Conservation (phyloP, 352 stramenopile genomes). For the Globisporangium yorkense region DNA sequence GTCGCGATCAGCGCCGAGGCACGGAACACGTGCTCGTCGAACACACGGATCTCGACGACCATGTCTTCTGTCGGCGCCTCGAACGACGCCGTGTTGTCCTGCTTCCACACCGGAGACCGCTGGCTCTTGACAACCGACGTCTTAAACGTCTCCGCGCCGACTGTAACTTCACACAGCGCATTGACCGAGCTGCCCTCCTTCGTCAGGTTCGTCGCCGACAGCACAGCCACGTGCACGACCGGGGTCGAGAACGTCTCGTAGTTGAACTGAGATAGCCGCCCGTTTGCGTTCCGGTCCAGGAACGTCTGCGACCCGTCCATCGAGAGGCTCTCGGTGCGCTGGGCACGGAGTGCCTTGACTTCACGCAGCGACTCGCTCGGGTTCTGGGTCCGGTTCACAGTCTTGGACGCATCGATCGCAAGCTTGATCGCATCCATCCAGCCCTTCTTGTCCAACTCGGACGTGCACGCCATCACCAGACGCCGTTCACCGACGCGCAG, state of each 20-base stretch:
- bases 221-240: conserved; percentile 70
- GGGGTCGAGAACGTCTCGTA: conserved; percentile 79
- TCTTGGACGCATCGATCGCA: conserved; percentile 80
- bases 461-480: conserved; percentile 82
- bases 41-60: conserved; percentile 80
- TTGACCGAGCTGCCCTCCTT: conserved; percentile 74
- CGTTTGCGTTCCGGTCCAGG: conserved; percentile 55
- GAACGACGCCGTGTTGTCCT: conserved; percentile 82
- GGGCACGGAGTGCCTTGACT: conserved; percentile 46
- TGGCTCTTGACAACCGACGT: conserved; percentile 78
- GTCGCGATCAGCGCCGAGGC: conserved; percentile 68
- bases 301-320: conserved; percentile 52
- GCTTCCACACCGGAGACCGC: conserved; percentile 80
- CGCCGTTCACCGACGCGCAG: conserved; percentile 69
- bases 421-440: conserved; percentile 87
- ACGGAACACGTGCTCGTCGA: conserved; percentile 79
- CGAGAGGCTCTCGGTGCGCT: conserved; percentile 63
- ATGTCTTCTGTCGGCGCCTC: conserved; percentile 72
- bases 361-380: conserved; percentile 43
- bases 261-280: conserved; percentile 81
- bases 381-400: conserved; percentile 61
- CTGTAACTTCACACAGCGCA: conserved; percentile 73
- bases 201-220: conserved; percentile 77
- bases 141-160: conserved; percentile 79
- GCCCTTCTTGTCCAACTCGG: conserved; percentile 76